phyloP scores from a whole-genome alignment of 2,329 filamentous ascomycete species.

The Penicillium rolfsii region DNA sequence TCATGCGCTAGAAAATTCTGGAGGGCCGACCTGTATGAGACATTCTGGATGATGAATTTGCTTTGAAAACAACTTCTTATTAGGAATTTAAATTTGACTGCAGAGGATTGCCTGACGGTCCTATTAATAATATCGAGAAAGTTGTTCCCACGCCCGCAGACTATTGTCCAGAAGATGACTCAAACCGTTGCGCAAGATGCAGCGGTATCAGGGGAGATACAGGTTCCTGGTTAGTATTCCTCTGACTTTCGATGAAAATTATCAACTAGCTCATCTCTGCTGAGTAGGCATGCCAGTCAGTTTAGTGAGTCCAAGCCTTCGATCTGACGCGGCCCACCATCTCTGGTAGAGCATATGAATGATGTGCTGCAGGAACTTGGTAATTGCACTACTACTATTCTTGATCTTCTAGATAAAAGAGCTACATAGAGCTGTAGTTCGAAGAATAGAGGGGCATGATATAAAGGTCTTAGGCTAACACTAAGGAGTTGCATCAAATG shows the following conservation, averaged over 20 bases:
- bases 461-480: too few species aligned
- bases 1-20: too few species aligned
- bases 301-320: slow-evolving; percentile 30
- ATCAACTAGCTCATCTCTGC: background rate
- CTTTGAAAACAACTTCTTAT: slow-evolving; percentile 43
- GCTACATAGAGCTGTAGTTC: background rate
- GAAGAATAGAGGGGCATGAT: too few species aligned
- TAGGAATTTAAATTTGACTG: slow-evolving; percentile 48
- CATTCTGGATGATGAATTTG: slow-evolving; percentile 42
- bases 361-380: slow-evolving; percentile 31
- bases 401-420: background rate
- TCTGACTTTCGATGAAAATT: background rate
- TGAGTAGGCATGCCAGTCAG: background rate
- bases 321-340: slow-evolving; percentile 32
- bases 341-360: slow-evolving; percentile 39
- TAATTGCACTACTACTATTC: background rate
- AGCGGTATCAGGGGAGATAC: slow-evolving; percentile 30
- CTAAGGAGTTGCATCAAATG: background rate
- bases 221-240: slow-evolving; percentile 33
- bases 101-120: slow-evolving; percentile 51
- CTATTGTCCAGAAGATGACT: slow-evolving; percentile 46
- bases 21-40: too few species aligned
- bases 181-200: slow-evolving; percentile 26
- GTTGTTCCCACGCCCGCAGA: slow-evolving; percentile 52
- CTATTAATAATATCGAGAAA: slow-evolving; percentile 51